Evolutionary conservation across 306 rosid species (phyloP).

Genomic region (Potentilla sterilis): DNA sequence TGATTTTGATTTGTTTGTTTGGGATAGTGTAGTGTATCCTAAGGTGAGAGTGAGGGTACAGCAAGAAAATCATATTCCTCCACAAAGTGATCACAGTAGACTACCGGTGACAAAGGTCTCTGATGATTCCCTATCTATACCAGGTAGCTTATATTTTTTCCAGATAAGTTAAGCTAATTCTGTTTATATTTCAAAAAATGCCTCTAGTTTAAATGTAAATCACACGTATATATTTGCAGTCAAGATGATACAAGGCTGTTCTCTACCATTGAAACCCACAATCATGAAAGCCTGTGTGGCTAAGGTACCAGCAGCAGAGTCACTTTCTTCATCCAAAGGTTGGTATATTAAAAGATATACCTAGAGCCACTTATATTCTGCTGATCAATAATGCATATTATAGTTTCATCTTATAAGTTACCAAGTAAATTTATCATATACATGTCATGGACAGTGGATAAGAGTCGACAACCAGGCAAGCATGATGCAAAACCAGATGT

Average conservation of each 20-base stretch:
- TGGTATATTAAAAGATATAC: neutral
- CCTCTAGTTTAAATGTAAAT: neutral
- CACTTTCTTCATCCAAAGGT: slow-evolving; percentile 44
- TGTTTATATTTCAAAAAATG: neutral
- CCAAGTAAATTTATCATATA: neutral
- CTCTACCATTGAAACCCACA: slow-evolving; percentile 26
- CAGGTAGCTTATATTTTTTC: neutral
- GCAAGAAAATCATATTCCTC: slow-evolving; percentile 31
- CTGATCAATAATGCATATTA: neutral
- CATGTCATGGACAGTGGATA: slow-evolving; percentile 35
- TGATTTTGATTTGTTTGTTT: neutral
- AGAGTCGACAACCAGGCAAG: slow-evolving; percentile 18
- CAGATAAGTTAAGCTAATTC: neutral
- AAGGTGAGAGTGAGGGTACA: slow-evolving; percentile 42
- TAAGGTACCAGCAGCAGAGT: slow-evolving; percentile 21
- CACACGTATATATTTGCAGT: slow-evolving; percentile 12
- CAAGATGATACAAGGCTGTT: slow-evolving; percentile 26
- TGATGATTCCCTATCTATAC: slow-evolving; percentile 19
- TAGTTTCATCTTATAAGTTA: neutral
- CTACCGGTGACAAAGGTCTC: slow-evolving; percentile 16
- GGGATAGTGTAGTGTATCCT: slow-evolving; percentile 48
- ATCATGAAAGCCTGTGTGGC: slow-evolving; percentile 35
- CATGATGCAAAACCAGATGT: slow-evolving; percentile 21
- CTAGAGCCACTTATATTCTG: neutral
- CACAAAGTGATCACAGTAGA: slow-evolving; percentile 25